Evolutionary conservation across 2,329 filamentous ascomycete species (phyloP), one percentile per base, ranked within the genome.

Genomic region (Pseudogymnoascus verrucosus): DNA sequence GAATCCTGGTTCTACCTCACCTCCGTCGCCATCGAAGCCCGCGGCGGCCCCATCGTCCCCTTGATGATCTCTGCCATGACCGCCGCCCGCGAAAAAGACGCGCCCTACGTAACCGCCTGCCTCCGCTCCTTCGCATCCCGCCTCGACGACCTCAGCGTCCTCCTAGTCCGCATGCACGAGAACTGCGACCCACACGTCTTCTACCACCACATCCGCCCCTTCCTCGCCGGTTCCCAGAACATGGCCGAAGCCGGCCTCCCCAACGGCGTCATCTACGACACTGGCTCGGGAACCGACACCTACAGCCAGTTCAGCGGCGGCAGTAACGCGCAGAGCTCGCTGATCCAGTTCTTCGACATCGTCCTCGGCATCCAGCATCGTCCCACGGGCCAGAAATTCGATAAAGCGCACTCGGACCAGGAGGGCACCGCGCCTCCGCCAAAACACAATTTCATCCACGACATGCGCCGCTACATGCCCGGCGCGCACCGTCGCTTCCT

Each of bases 1-100:
- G 95, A 99, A 78, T 96, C 95, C 67, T 99, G 95, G 95, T 99
- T 99, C 74, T 99, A 98, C 74, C 82, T 99, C 11, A 86, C 98
- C 62, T 97, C 92, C 0, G 90, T 97, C 2, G 95, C 93, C 66
- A 97, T 99, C 67, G 95, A 99, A 77, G 92, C 93, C 63, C 88
- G 91, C 63, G 93, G 91, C 26, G 95, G 88, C 0, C 90, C 92
- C 3, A 89, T 93, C 64, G 87, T 99, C 62, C 87, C 92, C 0
- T 78, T 96, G 64, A 96, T 97, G 91, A 80, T 99, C 44, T 83
- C 87, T 42, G 95, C 95, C 57, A 93, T 99, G 64, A 81, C 84
- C 62, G 93, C 93, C 37, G 93, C 88, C 21, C 85, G 91, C 60
- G 78, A 82, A 19, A 82, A 84, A 64, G 89, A 98, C 70, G 83